These are phyloP conservation scores for Pelagophyceae sp. DNA, from an alignment of 352 stramenopile species.

Conservation along the genomic window DNA sequence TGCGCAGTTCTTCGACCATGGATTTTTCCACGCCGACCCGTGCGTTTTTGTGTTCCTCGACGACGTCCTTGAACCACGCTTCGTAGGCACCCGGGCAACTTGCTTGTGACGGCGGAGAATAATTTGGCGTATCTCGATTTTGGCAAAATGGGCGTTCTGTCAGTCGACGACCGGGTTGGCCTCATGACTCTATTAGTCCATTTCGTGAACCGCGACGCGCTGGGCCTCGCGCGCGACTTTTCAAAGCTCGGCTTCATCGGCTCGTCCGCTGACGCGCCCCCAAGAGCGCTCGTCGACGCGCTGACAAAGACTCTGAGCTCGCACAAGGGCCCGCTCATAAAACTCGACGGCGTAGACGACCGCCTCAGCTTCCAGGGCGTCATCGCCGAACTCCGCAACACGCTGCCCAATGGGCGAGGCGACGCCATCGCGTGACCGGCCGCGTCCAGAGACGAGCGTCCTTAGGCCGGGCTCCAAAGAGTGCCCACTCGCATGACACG, in stretches of 20 bases:
- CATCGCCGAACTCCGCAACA: conserved; percentile 13
- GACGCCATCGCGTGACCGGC: not conserved
- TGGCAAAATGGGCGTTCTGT: conserved; percentile 24
- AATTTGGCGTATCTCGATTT: conserved; percentile 29
- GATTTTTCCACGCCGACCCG: conserved; percentile 32
- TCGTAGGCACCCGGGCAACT: conserved; percentile 31
- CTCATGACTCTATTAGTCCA: conserved; percentile 27
- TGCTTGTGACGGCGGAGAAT: conserved; percentile 17
- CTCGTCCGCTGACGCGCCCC: not conserved
- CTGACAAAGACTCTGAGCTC: not conserved
- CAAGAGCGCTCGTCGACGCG: not conserved
- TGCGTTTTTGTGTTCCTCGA: too few relatives aligned
- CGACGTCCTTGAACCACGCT: too few relatives aligned
- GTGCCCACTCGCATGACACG: not conserved
- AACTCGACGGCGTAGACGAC: not conserved
- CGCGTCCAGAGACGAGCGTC: too few relatives aligned
- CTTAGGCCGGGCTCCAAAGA: too few relatives aligned
- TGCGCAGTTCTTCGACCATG: conserved; percentile 28
- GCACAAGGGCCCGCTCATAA: not conserved
- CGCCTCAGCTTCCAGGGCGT: conserved; percentile 26
- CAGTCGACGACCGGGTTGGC: not conserved
- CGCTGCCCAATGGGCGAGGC: conserved; percentile 18
- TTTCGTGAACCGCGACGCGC: conserved; percentile 28
- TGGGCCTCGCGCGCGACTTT: conserved; percentile 20
- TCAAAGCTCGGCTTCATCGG: conserved; percentile 22